Evolutionary conservation across 2,329 filamentous ascomycete genomes (phyloP).

Genomic region (Talaromyces marneffei): DNA sequence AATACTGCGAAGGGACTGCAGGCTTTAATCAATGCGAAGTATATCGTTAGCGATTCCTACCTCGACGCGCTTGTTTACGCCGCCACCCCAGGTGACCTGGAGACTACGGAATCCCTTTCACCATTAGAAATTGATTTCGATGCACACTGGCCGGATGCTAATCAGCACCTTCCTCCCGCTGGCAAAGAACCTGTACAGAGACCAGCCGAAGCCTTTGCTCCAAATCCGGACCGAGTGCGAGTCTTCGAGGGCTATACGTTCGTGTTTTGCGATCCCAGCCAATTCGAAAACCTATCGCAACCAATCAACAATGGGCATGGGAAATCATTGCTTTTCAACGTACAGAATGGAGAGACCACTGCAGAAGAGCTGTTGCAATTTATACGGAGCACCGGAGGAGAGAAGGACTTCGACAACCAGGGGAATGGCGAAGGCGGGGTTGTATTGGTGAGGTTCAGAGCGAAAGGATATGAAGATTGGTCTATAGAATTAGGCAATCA

Average conservation of each 20-base stretch:
- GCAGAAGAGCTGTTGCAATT: constrained; percentile 72
- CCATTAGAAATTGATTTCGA: constrained; percentile 75
- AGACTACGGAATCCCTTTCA: constrained; percentile 47
- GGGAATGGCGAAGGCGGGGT: constrained; percentile 62
- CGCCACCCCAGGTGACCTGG: constrained; percentile 47
- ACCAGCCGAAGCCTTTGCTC: constrained; percentile 63
- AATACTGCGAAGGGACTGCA: constrained; percentile 85
- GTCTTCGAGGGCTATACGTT: constrained; percentile 87
- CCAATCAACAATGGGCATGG: constrained; percentile 74
- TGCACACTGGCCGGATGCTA: constrained; percentile 67
- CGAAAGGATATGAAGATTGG: constrained; percentile 60
- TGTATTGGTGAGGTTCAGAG: constrained; percentile 68
- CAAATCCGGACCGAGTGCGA: constrained; percentile 58
- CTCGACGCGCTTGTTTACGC: constrained; percentile 65
- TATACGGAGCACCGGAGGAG: constrained; percentile 67
- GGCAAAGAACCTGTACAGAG: constrained; percentile 70
- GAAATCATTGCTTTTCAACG: constrained; percentile 66
- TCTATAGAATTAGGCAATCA: constrained; percentile 62
- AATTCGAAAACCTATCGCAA: constrained; percentile 68
- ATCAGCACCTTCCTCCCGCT: constrained; percentile 64
- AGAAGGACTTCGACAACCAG: constrained; percentile 62
- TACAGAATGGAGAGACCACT: constrained; percentile 58
- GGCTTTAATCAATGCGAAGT: constrained; percentile 73
- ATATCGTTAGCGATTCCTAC: constrained; percentile 68
- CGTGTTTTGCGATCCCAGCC: constrained; percentile 70